Conservation (phyloP, 2,329 filamentous ascomycete genomes). For the Aspergillus ustus region DNA sequence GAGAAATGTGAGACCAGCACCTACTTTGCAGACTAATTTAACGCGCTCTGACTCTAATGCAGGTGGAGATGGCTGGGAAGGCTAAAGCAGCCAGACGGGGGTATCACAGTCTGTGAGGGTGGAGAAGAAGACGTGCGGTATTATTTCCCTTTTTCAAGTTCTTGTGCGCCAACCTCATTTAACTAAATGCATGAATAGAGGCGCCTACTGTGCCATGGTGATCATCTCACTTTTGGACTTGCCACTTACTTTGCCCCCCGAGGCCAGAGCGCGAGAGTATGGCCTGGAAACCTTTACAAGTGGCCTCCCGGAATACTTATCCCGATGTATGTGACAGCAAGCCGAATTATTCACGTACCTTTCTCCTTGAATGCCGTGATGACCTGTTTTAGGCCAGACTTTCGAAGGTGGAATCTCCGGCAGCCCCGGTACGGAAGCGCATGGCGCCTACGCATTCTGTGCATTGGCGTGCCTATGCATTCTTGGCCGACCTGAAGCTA, state of each 20-base stretch:
- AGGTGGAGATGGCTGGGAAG: conserved; percentile 84
- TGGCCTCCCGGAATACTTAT: conserved; percentile 78
- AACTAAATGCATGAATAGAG: conserved; percentile 56
- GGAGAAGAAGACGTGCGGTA: conserved; percentile 93
- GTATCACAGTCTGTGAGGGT: conserved; percentile 83
- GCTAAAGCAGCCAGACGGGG: conserved; percentile 84
- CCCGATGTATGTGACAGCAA: conserved; percentile 62
- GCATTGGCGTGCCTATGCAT: conserved; percentile 87
- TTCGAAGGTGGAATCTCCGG: conserved; percentile 93
- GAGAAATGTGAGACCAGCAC: conserved; percentile 63
- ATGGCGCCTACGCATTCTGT: conserved; percentile 96
- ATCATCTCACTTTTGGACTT: conserved; percentile 82
- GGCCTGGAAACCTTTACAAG: conserved; percentile 71
- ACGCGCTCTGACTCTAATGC: conserved; percentile 28
- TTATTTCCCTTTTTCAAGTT: conserved; percentile 26
- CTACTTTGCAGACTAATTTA: not conserved
- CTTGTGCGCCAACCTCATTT: conserved; percentile 21
- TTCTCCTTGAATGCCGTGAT: conserved; percentile 17
- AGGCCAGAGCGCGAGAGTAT: conserved; percentile 68
- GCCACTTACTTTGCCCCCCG: conserved; percentile 75
- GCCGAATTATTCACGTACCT: not conserved
- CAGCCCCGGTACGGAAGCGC: conserved; percentile 84
- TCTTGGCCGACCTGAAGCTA: conserved; percentile 75
- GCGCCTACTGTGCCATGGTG: conserved; percentile 88
- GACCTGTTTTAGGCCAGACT: conserved; percentile 70